Evolutionary conservation across 257 asterid species (phyloP).

Genomic region (Solanum piurae): DNA sequence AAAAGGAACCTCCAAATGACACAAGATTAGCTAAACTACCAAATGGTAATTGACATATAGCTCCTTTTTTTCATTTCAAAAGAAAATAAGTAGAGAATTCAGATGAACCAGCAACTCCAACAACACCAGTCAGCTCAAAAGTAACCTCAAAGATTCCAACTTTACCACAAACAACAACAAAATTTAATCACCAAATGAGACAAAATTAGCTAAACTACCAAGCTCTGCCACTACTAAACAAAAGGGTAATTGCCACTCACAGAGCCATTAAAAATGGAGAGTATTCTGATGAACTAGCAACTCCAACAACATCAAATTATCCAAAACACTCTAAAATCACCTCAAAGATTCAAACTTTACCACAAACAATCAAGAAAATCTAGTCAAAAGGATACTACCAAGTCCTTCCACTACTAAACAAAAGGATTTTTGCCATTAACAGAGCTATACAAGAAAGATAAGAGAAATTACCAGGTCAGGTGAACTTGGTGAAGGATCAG

Average conservation of each 20-base stretch:
- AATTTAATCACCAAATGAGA: not conserved
- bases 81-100: not conserved
- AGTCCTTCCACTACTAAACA: not conserved
- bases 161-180: not conserved
- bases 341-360: not conserved
- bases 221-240: not conserved
- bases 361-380: not conserved
- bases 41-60: not conserved
- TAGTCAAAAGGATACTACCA: not conserved
- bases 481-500: conserved; percentile 59
- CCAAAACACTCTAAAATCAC: not conserved
- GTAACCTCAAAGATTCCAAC: not conserved
- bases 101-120: not conserved
- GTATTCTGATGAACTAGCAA: not conserved
- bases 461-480: conserved; percentile 48
- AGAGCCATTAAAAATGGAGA: not conserved
- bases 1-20: not conserved
- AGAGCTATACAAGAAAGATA: not conserved
- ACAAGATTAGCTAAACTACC: not conserved
- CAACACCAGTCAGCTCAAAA: not conserved
- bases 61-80: not conserved
- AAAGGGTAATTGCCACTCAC: not conserved
- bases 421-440: not conserved
- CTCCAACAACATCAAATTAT: not conserved
- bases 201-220: not conserved